Conservation (phyloP, 2,329 filamentous ascomycete species). For the Hymenoscyphus repandus region DNA sequence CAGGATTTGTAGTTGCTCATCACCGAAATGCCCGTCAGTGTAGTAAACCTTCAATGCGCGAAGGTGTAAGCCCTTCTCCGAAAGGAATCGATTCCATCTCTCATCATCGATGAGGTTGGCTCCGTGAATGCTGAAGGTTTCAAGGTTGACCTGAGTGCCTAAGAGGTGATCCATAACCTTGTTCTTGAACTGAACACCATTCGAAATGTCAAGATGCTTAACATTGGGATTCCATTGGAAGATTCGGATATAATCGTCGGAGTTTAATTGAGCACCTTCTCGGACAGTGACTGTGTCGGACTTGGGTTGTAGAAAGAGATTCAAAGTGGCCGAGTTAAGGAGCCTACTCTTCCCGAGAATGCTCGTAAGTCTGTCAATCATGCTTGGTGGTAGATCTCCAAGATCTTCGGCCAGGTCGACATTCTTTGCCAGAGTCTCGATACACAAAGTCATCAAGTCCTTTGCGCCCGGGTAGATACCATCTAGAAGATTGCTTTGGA, state of each 20-base stretch:
- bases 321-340: slow-evolving; percentile 47
- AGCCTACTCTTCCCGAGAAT: slow-evolving; percentile 57
- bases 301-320: slow-evolving; percentile 50
- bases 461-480: slow-evolving; percentile 64
- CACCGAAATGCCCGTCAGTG: slow-evolving; percentile 75
- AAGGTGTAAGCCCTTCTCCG: slow-evolving; percentile 58
- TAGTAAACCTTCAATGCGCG: slow-evolving; percentile 72
- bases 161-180: slow-evolving; percentile 75
- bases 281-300: slow-evolving; percentile 50
- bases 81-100: slow-evolving; percentile 68
- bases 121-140: slow-evolving; percentile 72
- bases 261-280: slow-evolving; percentile 58
- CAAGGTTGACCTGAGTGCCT: slow-evolving; percentile 63
- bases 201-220: slow-evolving; percentile 67
- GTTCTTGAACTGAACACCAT: slow-evolving; percentile 90
- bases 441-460: slow-evolving; percentile 58
- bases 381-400: slow-evolving; percentile 50
- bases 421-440: slow-evolving; percentile 58
- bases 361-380: slow-evolving; percentile 55
- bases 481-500: slow-evolving; percentile 81
- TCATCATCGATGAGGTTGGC: slow-evolving; percentile 76
- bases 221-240: slow-evolving; percentile 70
- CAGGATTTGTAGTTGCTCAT: slow-evolving; percentile 62
- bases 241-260: slow-evolving; percentile 73
- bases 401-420: slow-evolving; percentile 57